Conservation (phyloP, 179 eudicot species). For the Pouteria campechiana region DNA sequence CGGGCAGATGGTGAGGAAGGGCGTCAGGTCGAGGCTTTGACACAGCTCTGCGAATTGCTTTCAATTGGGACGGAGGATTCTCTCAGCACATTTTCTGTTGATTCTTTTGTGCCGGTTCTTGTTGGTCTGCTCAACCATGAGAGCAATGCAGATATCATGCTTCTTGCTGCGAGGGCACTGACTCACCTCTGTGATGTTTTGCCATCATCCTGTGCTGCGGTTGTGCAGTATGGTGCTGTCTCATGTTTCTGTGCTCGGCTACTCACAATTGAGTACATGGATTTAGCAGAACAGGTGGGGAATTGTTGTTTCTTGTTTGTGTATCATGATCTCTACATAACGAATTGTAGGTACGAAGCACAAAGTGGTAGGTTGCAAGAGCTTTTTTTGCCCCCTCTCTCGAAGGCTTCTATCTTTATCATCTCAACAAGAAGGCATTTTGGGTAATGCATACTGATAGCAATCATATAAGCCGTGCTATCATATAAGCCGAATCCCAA, state of each 20-base stretch:
- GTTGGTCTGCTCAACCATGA: slow-evolving; percentile 90
- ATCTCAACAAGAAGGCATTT: no score
- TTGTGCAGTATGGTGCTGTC: slow-evolving; percentile 96
- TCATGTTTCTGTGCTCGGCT: slow-evolving; percentile 83
- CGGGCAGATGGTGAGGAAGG: slow-evolving; percentile 97
- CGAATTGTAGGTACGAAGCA: no score
- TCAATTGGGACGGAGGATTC: slow-evolving; percentile 96
- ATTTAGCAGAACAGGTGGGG: slow-evolving; percentile 94
- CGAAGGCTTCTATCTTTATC: no score
- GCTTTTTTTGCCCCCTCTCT: no score
- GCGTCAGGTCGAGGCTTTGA: slow-evolving; percentile 80
- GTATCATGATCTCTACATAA: no score
- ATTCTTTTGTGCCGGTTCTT: slow-evolving; percentile 87
- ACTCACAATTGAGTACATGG: slow-evolving; percentile 97
- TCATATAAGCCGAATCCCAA: no score
- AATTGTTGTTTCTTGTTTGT: not conserved
- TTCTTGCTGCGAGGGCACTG: slow-evolving; percentile 85
- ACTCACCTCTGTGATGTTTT: slow-evolving; percentile 92
- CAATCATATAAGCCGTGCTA: no score
- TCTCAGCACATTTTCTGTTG: slow-evolving; percentile 76
- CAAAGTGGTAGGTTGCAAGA: no score
- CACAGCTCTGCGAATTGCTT: slow-evolving; percentile 89
- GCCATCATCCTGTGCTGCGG: slow-evolving; percentile 89
- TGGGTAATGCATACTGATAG: no score
- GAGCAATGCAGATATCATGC: slow-evolving; percentile 96